Evolutionary conservation across 805 yeast genomes (phyloP), one percentile per base, ranked within the genome.

Genomic region (Candida chauliodis): DNA sequence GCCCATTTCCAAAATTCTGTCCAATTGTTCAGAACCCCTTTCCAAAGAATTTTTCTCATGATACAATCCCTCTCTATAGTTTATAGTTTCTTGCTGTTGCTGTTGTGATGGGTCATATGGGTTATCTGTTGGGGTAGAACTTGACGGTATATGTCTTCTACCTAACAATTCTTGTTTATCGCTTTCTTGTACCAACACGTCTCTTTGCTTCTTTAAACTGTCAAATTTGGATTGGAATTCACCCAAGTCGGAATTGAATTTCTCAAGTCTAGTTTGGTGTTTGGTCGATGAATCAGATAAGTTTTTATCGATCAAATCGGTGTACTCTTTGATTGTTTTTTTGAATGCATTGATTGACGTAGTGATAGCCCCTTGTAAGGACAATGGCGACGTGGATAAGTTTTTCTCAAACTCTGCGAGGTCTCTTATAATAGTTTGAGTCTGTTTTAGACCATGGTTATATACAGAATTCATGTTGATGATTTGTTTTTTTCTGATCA

Each of bases 1-100:
- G 2, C 97, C 98, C 82, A 87, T 84, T 52, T 86, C 97, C 30
- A 93, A 59, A 29, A 93, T 87, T 47, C 86, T 88, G 56, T 93
- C 99, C 44, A 93, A 65, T 55, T 87, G 95, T 38, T 79, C 79
- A 29, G 84, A 79, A 0, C 95, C 89, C 40, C 85, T 68, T 22
- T 73, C 72, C 25, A 84, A 63, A 6, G 77, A 73, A 31, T 75
- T 74, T 31, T 72, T 73, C 52, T 93, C 98, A 45, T 81, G 77
- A 45, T 73, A 67, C 40, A 86, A 61, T 0, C 95, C 95, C 36
- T 81, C 81, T 43, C 69, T 73, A 52, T 78, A 67, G 9, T 63
- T 49, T 50, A 67, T 37, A 16, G 50, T 50, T 21, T 53, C 55
- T 34, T 51, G 59, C 23, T 53, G 53, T 36, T 50, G 58, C 26